phyloP scores from a whole-genome alignment of 208 protist species.

The Herpetomonas tarakana region DNA sequence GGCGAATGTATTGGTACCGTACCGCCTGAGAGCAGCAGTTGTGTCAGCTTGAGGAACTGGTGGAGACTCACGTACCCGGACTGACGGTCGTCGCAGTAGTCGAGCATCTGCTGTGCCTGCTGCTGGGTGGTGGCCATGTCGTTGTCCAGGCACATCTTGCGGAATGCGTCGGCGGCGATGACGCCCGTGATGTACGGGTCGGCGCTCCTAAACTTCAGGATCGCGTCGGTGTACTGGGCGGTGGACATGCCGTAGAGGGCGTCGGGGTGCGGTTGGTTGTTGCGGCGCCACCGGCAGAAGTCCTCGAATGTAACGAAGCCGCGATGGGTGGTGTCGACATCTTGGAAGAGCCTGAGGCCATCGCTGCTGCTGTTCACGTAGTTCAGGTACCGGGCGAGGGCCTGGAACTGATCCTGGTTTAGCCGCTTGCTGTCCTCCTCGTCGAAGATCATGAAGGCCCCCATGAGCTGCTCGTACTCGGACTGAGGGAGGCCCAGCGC shows the following conservation, averaged over 20 bases:
- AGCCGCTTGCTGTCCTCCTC: conserved; percentile 14
- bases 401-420: conserved; percentile 10
- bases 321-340: conserved; percentile 25
- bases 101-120: conserved; percentile 33
- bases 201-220: conserved; percentile 31
- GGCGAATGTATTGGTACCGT: no score
- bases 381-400: conserved; percentile 24
- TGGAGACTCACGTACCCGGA: conserved; percentile 26
- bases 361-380: conserved; percentile 19
- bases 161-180: conserved; percentile 18
- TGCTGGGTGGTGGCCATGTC: conserved; percentile 20
- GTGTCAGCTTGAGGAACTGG: conserved; percentile 18
- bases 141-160: conserved; percentile 27
- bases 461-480: conserved; percentile 52
- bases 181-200: conserved; percentile 17
- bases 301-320: conserved; percentile 45
- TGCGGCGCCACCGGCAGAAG: conserved; percentile 21
- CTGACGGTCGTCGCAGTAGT: conserved; percentile 20
- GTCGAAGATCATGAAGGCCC: conserved; percentile 38
- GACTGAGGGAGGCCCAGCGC: conserved; percentile 30
- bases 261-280: conserved; percentile 22
- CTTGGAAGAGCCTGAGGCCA: conserved; percentile 13
- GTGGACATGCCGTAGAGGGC: conserved; percentile 28
- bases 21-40: background rate
- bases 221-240: conserved; percentile 33